Percentiles rank a stretch among this genome's conserved stretches.
Conservation (phyloP, 208 protist species). For the Crithidia fasciculata region DNA sequence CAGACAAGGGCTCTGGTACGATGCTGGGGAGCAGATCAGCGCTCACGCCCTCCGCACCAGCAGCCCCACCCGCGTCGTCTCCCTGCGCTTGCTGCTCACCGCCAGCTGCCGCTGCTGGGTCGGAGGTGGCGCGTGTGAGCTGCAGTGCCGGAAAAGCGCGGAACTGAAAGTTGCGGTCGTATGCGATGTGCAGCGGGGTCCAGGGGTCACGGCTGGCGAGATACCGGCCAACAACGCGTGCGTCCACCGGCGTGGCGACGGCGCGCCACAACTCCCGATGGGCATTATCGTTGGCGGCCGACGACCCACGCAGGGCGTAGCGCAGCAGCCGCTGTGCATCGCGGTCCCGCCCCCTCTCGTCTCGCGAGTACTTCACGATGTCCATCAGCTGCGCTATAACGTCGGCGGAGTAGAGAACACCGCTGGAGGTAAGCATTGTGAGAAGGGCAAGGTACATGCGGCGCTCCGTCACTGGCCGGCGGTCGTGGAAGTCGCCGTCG, state of each 20-base stretch:
- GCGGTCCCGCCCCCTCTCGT: slow-evolving; percentile 50
- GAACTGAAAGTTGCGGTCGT: slow-evolving; percentile 60
- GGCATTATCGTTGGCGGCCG: slow-evolving; percentile 55
- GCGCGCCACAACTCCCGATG: slow-evolving; percentile 63
- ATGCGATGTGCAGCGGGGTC: slow-evolving; percentile 64
- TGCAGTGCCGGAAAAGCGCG: slow-evolving; percentile 50
- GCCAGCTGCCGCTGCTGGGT: background rate
- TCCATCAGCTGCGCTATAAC: slow-evolving; percentile 90
- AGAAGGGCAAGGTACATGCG: slow-evolving; percentile 79
- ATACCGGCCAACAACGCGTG: slow-evolving; percentile 82
- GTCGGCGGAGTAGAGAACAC: slow-evolving; percentile 83
- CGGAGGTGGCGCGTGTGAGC: slow-evolving; percentile 13
- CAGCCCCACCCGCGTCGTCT: background rate
- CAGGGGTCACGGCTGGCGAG: slow-evolving; percentile 74
- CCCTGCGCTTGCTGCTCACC: background rate
- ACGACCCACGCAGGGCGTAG: slow-evolving; percentile 75
- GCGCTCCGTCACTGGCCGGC: slow-evolving; percentile 60
- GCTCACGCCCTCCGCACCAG: slow-evolving; percentile 31
- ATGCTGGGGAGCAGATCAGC: slow-evolving; percentile 17
- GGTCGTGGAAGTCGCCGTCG: slow-evolving; percentile 71
- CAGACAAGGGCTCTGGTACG: slow-evolving; percentile 5
- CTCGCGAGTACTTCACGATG: slow-evolving; percentile 81
- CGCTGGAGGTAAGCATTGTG: slow-evolving; percentile 78
- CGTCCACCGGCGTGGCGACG: slow-evolving; percentile 63
- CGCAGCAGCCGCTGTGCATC: slow-evolving; percentile 79